A percentile compares a stretch with the other conserved stretches of the same genome.
Conservation (phyloP, 805 yeast species). For the Zygosaccharomyces bisporus region DNA sequence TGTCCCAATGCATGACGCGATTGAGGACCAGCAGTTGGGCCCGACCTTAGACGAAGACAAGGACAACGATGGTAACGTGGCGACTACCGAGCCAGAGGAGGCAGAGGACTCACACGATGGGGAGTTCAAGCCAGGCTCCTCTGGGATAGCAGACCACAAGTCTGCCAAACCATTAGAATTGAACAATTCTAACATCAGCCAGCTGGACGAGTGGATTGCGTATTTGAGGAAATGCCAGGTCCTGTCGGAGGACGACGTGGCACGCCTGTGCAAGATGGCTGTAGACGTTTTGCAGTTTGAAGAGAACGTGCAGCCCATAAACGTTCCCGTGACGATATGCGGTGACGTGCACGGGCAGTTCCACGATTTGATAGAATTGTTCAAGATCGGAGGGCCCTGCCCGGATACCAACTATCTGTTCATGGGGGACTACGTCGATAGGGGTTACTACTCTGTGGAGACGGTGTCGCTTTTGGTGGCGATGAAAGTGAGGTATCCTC, state of each 20-base stretch:
- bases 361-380: conserved; percentile 89
- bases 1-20: conserved; percentile 80
- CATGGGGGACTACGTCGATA: conserved; percentile 89
- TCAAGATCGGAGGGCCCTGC: conserved; percentile 90
- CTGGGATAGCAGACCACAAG: conserved; percentile 39
- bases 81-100: conserved; percentile 29
- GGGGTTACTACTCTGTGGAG: conserved; percentile 80
- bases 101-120: conserved; percentile 26
- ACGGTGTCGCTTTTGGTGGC: conserved; percentile 85
- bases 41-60: conserved; percentile 34
- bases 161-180: conserved; percentile 40
- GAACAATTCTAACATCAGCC: conserved; percentile 49
- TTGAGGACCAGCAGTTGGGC: conserved; percentile 39
- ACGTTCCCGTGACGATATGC: conserved; percentile 94
- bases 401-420: conserved; percentile 88
- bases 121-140: conserved; percentile 34
- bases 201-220: conserved; percentile 85
- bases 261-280: conserved; percentile 81
- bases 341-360: conserved; percentile 97
- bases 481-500: conserved; percentile 88
- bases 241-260: conserved; percentile 73
- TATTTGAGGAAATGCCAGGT: conserved; percentile 76
- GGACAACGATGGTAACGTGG: conserved; percentile 4
- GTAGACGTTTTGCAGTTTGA: conserved; percentile 86
- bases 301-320: conserved; percentile 92